phyloP scores from a whole-genome alignment of 306 rosid genomes.

The Citrullus colocynthis region DNA sequence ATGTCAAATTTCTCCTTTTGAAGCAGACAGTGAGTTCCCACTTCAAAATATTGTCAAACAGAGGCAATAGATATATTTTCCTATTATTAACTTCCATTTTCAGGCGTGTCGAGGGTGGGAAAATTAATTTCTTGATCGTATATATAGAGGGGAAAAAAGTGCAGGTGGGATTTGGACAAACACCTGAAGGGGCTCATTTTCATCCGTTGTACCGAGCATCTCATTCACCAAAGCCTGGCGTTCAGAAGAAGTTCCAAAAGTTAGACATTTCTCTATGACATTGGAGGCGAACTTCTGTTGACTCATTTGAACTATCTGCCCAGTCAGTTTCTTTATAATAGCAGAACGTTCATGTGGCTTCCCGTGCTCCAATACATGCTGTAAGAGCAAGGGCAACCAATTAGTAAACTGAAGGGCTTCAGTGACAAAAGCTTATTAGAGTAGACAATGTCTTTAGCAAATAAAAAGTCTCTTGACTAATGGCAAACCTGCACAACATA shows the following conservation, averaged over 20 bases:
- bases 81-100: background rate
- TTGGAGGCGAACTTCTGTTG: slow-evolving; percentile 98
- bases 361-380: slow-evolving; percentile 93
- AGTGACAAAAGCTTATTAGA: background rate
- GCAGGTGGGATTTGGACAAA: slow-evolving; percentile 7
- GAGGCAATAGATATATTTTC: background rate
- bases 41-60: background rate
- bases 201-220: slow-evolving; percentile 93
- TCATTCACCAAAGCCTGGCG: slow-evolving; percentile 71
- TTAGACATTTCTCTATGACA: slow-evolving; percentile 76
- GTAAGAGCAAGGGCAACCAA: slow-evolving; percentile 1
- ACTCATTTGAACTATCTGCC: slow-evolving; percentile 88
- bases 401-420: background rate
- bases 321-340: slow-evolving; percentile 71
- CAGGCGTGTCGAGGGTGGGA: background rate
- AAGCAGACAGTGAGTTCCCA: background rate
- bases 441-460: background rate
- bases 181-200: slow-evolving; percentile 98
- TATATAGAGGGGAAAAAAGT: background rate
- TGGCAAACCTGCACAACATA: slow-evolving; percentile 82
- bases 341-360: slow-evolving; percentile 68
- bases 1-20: background rate
- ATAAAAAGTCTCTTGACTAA: background rate
- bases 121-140: background rate
- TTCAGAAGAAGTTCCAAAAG: slow-evolving; percentile 64